Base-by-base conservation (phyloP, 345 rosid genomes). In the Eucalyptus sideroxylon region DNA sequence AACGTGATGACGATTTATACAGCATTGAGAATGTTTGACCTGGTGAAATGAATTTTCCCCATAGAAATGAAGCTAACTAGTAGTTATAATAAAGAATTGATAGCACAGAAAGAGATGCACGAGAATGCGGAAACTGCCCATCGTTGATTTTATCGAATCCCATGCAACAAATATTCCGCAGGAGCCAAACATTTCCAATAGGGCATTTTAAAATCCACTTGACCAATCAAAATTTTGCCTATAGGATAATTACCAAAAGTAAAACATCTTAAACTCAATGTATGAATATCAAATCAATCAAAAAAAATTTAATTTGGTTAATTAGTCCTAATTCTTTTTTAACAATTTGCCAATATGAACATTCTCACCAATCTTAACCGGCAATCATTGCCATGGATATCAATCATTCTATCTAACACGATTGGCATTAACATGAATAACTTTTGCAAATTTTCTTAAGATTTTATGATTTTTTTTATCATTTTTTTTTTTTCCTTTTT, bases 301-400 rank as follows among this genome's bases (percentile, higher is more conserved):
- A 16, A 31, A 16, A 16, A 5, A 13, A 3, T 6, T 13, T 31
- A 16, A 31, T 67, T n/a, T 16, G 4, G 1, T 0, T 11, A 31
- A 67, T 67, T 67, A 31, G 0, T 67, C 10, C 0, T 31, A 67
- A 16, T 2, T 16, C 6, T 67, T 67, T 67, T 65, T 31, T 31
- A 34, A 67, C 3, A 6, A 67, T 67, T 67, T 67, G 11, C 0
- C 40, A 67, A 67, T 67, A 8, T 67, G 3, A 67, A 31, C 6
- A 8, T 67, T 67, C 5, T 17, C 1, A 2, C 4, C 2, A 31
- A 67, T 67, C 80, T 67, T 31, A 1, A 31, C 23, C 0, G 0
- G 40, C 21, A 31, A 67, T n/a, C 40, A 15, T 5, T n/a, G 1
- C 5, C 11, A 9, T 30, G 23, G 80, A n/a, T 34, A 67, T 15